phyloP scores from a whole-genome alignment of 371 early-diverging fungal species.

The Parasitella parasitica region DNA sequence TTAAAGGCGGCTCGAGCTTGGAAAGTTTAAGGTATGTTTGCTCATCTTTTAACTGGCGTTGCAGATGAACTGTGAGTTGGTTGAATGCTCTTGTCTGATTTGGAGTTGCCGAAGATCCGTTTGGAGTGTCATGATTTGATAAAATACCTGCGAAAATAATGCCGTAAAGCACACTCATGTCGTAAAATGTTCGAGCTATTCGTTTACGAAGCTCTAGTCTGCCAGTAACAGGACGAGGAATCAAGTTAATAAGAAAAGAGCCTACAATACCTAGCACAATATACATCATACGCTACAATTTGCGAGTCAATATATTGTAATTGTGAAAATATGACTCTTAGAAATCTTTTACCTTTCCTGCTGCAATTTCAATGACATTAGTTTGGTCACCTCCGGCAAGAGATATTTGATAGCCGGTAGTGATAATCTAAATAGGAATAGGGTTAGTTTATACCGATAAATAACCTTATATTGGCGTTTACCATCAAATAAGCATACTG shows the following conservation, averaged over 20 bases:
- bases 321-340: background rate
- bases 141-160: constrained; percentile 22
- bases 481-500: constrained; percentile 31
- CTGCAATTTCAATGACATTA: constrained; percentile 33
- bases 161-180: constrained; percentile 37
- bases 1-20: constrained; percentile 39
- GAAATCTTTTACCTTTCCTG: constrained; percentile 50
- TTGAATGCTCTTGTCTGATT: constrained; percentile 27
- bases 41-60: constrained; percentile 39
- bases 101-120: background rate
- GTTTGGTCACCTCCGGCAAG: background rate
- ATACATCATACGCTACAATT: constrained; percentile 30
- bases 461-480: background rate
- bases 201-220: constrained; percentile 44
- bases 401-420: constrained; percentile 26
- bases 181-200: constrained; percentile 35
- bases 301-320: background rate
- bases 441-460: no score
- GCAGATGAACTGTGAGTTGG: constrained; percentile 28
- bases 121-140: background rate
- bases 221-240: constrained; percentile 37
- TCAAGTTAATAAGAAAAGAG: constrained; percentile 25
- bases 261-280: constrained; percentile 38
- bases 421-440: constrained; percentile 13
- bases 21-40: constrained; percentile 23